These are phyloP conservation scores for Solanum chiquidenum DNA, from an alignment of 257 asterid genomes.

Conservation along the genomic window DNA sequence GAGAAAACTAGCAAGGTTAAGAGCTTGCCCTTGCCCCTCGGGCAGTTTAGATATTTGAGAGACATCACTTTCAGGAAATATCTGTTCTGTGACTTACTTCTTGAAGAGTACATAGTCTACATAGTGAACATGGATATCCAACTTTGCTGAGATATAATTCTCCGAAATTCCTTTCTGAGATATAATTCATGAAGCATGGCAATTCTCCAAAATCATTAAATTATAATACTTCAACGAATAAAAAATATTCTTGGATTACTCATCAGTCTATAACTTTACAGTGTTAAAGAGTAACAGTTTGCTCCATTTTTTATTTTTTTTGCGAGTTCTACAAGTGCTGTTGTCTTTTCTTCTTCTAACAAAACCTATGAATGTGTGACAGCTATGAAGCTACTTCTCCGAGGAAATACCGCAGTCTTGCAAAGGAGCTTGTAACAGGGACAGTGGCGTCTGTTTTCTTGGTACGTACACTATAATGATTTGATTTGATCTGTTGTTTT, in stretches of 20 bases:
- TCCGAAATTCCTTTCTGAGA: not conserved
- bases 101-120: not conserved
- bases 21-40: not conserved
- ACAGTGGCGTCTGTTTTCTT: constrained; percentile 84
- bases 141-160: not conserved
- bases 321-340: not conserved
- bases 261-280: not conserved
- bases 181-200: not conserved
- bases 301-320: not conserved
- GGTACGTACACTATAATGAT: constrained; percentile 23
- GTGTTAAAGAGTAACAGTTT: not conserved
- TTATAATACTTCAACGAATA: not conserved
- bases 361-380: constrained; percentile 10
- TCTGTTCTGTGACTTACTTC: not conserved
- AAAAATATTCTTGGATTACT: not conserved
- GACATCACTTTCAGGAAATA: not conserved
- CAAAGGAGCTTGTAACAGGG: constrained; percentile 79
- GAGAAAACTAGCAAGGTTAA: not conserved
- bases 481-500: not conserved
- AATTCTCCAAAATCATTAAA: not conserved
- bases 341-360: not conserved
- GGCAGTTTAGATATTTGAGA: not conserved
- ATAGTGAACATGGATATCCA: not conserved
- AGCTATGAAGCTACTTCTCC: constrained; percentile 96
- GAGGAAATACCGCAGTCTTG: constrained; percentile 68